Percentiles rank a stretch among this genome's conserved stretches.
phyloP scores from a whole-genome alignment of 2,329 filamentous ascomycete genomes.

The Monosporascus ibericus region DNA sequence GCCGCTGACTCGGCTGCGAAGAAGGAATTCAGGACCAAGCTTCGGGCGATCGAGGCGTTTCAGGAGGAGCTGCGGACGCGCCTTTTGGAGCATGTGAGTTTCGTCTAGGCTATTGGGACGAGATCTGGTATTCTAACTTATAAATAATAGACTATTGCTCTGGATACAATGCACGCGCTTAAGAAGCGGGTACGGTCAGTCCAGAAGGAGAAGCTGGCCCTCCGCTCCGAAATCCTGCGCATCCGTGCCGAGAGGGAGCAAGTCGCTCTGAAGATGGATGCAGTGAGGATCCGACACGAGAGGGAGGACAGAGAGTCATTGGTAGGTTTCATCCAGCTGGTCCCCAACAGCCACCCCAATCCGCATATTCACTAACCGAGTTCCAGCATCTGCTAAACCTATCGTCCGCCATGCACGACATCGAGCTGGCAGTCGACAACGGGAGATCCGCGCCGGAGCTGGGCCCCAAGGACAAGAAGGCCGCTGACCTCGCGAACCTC shows the following conservation, averaged over 20 bases:
- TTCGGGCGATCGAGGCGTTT: slow-evolving; percentile 52
- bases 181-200: slow-evolving; percentile 51
- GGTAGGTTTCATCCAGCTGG: slow-evolving; percentile 31
- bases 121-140: background rate
- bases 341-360: background rate
- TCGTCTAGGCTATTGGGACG: background rate
- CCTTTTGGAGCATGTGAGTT: slow-evolving; percentile 53
- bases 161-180: slow-evolving; percentile 53
- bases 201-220: slow-evolving; percentile 49
- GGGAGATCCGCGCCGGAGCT: slow-evolving; percentile 43
- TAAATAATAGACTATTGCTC: slow-evolving; percentile 43
- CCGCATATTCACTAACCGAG: slow-evolving; percentile 3
- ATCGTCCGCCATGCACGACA: slow-evolving; percentile 54
- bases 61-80: slow-evolving; percentile 49
- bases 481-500: slow-evolving; percentile 48
- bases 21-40: slow-evolving; percentile 50
- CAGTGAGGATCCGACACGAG: slow-evolving; percentile 54
- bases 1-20: slow-evolving; percentile 40
- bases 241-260: slow-evolving; percentile 56
- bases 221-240: slow-evolving; percentile 55
- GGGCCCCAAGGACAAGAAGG: slow-evolving; percentile 38
- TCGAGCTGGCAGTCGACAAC: slow-evolving; percentile 51
- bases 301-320: slow-evolving; percentile 44
- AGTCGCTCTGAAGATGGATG: slow-evolving; percentile 57
- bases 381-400: slow-evolving; percentile 42